Percentiles rank a stretch among this genome's conserved stretches.
Evolutionary conservation across 495 filamentous ascomycete species (phyloP).

Genomic region (Neurospora sp.): DNA sequence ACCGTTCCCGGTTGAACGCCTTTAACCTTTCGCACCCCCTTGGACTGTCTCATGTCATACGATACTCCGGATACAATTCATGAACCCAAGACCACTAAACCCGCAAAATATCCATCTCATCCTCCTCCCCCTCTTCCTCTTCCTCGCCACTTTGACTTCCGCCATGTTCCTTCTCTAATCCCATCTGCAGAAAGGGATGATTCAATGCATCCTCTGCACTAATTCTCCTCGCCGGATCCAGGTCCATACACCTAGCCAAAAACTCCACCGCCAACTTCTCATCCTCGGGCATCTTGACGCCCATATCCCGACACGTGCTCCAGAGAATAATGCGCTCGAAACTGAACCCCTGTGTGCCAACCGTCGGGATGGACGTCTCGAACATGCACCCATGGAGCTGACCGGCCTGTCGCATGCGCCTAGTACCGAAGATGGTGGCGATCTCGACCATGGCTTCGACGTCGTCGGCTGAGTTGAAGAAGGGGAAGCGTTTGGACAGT

Average conservation of each 20-base stretch:
- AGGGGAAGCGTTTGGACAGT: conserved; percentile 82
- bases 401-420: conserved; percentile 71
- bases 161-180: conserved; percentile 1
- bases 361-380: conserved; percentile 82
- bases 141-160: conserved; percentile 2
- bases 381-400: conserved; percentile 75
- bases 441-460: conserved; percentile 97
- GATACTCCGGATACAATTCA: not conserved
- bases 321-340: conserved; percentile 91
- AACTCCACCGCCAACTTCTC: conserved; percentile 59
- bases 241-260: conserved; percentile 55
- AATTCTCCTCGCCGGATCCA: conserved; percentile 61
- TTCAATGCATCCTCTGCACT: conserved; percentile 59
- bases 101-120: conserved; percentile 40
- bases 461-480: conserved; percentile 96
- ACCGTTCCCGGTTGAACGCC: not conserved
- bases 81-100: conserved; percentile 5
- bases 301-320: conserved; percentile 56
- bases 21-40: not conserved
- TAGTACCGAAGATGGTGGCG: conserved; percentile 83
- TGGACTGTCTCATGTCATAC: not conserved
- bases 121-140: conserved; percentile 20
- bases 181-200: conserved; percentile 61
- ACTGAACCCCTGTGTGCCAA: conserved; percentile 71
- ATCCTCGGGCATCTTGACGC: conserved; percentile 39